A percentile compares a stretch with the other conserved stretches of the same genome.
Conservation (phyloP, 2,329 filamentous ascomycete species). For the Sclerotinia subarctica region DNA sequence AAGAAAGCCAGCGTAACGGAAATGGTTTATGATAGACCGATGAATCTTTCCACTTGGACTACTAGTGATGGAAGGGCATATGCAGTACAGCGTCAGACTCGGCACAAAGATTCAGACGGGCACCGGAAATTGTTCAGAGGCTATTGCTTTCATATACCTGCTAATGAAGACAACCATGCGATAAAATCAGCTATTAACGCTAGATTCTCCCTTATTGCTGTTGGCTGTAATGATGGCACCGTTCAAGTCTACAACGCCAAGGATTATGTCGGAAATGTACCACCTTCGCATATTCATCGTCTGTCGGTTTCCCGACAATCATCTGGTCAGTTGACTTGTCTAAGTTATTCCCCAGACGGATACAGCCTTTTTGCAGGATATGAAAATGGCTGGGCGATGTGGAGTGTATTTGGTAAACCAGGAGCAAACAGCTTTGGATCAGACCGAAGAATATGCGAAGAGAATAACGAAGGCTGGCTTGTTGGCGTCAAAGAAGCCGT, state of each 20-base stretch:
- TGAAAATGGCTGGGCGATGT: conserved; percentile 88
- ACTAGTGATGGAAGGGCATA: conserved; percentile 84
- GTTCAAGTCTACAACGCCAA: conserved; percentile 88
- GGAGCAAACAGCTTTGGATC: conserved; percentile 79
- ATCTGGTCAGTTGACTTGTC: conserved; percentile 68
- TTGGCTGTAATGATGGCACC: conserved; percentile 75
- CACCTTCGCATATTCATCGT: conserved; percentile 74
- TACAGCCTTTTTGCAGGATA: conserved; percentile 95
- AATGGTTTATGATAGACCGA: conserved; percentile 92
- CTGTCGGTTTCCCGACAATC: conserved; percentile 64
- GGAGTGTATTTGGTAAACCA: conserved; percentile 95
- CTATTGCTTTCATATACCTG: conserved; percentile 81
- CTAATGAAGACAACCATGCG: conserved; percentile 57
- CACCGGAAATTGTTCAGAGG: conserved; percentile 72
- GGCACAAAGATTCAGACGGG: conserved; percentile 46
- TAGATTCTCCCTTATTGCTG: conserved; percentile 86
- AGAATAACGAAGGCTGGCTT: conserved; percentile 82
- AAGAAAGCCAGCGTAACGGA: conserved; percentile 74
- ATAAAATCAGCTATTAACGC: conserved; percentile 83
- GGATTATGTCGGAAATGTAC: conserved; percentile 91
- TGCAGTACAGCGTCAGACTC: conserved; percentile 72
- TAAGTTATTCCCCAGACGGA: conserved; percentile 90
- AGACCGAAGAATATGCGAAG: conserved; percentile 59
- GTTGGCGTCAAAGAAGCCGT: conserved; percentile 70
- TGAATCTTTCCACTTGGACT: conserved; percentile 94